Conservation (phyloP, 2,329 filamentous ascomycete species). For the Trichophyton verrucosum region DNA sequence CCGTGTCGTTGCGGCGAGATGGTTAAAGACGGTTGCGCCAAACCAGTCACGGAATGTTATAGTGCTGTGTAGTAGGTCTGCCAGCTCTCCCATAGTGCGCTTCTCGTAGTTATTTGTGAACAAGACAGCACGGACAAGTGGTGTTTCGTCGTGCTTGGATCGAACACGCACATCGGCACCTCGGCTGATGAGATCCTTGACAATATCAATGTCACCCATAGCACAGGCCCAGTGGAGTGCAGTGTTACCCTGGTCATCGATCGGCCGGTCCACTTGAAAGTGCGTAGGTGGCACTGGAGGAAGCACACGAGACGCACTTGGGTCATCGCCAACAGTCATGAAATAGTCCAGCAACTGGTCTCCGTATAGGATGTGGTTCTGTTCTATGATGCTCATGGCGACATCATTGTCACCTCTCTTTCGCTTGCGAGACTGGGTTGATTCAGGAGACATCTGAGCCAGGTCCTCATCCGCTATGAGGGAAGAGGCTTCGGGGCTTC, state of each 20-base stretch:
- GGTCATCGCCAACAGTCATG: constrained; percentile 67
- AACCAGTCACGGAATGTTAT: constrained; percentile 67
- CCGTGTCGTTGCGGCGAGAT: constrained; percentile 78
- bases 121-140: constrained; percentile 83
- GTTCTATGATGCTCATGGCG: constrained; percentile 40
- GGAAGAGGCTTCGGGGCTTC: constrained; percentile 70
- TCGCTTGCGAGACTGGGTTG: constrained; percentile 51
- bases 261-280: constrained; percentile 82
- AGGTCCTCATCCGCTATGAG: constrained; percentile 75
- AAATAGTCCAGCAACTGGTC: constrained; percentile 95
- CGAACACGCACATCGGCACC: constrained; percentile 61
- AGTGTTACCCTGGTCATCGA: constrained; percentile 84
- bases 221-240: constrained; percentile 94
- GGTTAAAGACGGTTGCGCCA: constrained; percentile 82
- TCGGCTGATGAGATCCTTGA: constrained; percentile 72
- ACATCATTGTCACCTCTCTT: constrained; percentile 59
- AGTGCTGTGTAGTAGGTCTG: constrained; percentile 72
- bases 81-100: constrained; percentile 71
- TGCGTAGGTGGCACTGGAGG: constrained; percentile 70
- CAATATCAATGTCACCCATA: constrained; percentile 90
- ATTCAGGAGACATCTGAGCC: constrained; percentile 55
- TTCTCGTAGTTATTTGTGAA: constrained; percentile 98
- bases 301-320: constrained; percentile 44
- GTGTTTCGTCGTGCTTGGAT: constrained; percentile 67
- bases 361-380: constrained; percentile 80